Percentiles rank a stretch among this genome's conserved stretches.
phyloP scores from a whole-genome alignment of 768 basidiomycete species.

The Lactarius indigo region DNA sequence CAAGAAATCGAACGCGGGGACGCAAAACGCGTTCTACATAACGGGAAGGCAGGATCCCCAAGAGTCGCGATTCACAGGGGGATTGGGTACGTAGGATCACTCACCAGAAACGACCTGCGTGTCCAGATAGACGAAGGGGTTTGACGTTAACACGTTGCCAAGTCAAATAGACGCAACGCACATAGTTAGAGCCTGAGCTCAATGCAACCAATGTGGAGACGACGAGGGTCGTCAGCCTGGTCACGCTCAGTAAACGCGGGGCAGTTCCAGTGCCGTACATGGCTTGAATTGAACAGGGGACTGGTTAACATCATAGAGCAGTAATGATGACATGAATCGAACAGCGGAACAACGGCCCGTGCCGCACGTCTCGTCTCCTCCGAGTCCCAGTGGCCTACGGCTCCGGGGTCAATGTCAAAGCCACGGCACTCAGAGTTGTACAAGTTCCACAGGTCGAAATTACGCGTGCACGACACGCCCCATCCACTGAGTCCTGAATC shows the following conservation, averaged over 20 bases:
- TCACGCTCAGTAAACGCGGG: background rate
- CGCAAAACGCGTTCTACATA: background rate
- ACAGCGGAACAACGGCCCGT: background rate
- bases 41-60: background rate
- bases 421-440: conserved; percentile 18
- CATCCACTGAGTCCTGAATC: conserved; percentile 25
- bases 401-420: too few species aligned
- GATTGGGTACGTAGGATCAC: conserved; percentile 5
- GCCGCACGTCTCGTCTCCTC: background rate
- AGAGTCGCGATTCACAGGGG: background rate
- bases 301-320: background rate
- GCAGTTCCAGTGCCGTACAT: background rate
- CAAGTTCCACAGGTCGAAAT: conserved; percentile 25
- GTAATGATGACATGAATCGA: background rate
- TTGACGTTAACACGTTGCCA: background rate
- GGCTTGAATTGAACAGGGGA: background rate
- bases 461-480: conserved; percentile 22
- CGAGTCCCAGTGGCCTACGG: background rate
- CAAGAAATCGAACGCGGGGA: background rate
- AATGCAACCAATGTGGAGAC: conserved; percentile 59
- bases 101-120: conserved; percentile 39
- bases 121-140: too few species aligned
- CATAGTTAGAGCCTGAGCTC: conserved; percentile 72
- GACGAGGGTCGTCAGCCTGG: conserved; percentile 35
- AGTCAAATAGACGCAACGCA: conserved; percentile 34